Evolutionary conservation across 2,329 filamentous ascomycete genomes (phyloP).

Genomic region (Neurospora sp.): DNA sequence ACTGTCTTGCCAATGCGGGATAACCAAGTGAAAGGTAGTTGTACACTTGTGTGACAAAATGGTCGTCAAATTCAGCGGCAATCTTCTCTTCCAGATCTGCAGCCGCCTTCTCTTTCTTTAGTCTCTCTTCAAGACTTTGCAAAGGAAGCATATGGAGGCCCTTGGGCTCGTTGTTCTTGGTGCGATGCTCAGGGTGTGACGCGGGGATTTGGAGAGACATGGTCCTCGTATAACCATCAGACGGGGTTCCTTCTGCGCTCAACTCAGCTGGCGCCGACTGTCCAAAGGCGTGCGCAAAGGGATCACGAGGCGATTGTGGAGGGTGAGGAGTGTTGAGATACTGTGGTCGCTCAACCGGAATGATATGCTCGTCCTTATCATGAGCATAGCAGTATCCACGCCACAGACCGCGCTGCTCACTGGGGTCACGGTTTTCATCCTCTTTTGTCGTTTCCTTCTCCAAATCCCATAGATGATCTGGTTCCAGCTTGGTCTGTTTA

Average conservation of each 20-base stretch:
- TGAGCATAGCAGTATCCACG: constrained; percentile 54
- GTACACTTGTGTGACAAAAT: constrained; percentile 90
- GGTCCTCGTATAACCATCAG: constrained; percentile 2
- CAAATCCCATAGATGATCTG: constrained; percentile 54
- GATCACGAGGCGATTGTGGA: constrained; percentile 31
- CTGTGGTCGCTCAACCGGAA: constrained; percentile 34
- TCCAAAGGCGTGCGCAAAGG: constrained; percentile 32
- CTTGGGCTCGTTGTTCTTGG: constrained; percentile 25
- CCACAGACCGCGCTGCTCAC: constrained; percentile 62
- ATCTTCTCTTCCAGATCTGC: constrained; percentile 45
- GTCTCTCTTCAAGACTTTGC: constrained; percentile 40
- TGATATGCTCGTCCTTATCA: constrained; percentile 27
- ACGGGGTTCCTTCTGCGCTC: constrained; percentile 30
- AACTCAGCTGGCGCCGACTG: constrained; percentile 20
- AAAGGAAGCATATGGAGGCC: constrained; percentile 40
- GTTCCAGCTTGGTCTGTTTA: constrained; percentile 74
- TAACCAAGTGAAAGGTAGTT: constrained; percentile 94
- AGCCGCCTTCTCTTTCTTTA: constrained; percentile 38
- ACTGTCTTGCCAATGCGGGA: constrained; percentile 71
- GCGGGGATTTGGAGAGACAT: constrained; percentile 4
- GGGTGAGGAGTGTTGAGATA: constrained; percentile 43
- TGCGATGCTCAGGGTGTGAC: constrained; percentile 17
- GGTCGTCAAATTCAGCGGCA: constrained; percentile 63
- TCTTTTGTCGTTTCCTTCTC: constrained; percentile 32
- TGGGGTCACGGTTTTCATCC: constrained; percentile 43